Evolutionary conservation across 2,329 filamentous ascomycete genomes (phyloP).

Genomic region (Penicillium glabrum): DNA sequence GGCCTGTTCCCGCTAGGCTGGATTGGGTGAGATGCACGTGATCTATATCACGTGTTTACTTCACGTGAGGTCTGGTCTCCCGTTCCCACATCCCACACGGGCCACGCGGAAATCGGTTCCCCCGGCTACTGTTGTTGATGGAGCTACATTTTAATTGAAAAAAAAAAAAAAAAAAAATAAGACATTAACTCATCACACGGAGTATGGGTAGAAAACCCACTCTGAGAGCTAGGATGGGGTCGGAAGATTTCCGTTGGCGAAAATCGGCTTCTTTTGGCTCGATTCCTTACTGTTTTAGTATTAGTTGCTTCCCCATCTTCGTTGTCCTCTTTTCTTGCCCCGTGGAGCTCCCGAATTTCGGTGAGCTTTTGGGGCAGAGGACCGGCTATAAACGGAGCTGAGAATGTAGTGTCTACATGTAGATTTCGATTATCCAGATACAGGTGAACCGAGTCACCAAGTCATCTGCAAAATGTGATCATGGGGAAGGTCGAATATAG

Average conservation of each 20-base stretch:
- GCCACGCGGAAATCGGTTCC: neutral
- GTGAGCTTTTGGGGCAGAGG: constrained; percentile 24
- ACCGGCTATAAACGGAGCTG: constrained; percentile 13
- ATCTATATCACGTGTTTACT: neutral
- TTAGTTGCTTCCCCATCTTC: neutral
- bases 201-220: neutral
- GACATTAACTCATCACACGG: neutral
- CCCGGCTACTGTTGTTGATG: neutral
- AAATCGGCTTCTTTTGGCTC: neutral
- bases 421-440: neutral
- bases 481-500: neutral
- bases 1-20: neutral
- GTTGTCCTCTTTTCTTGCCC: constrained; percentile 2
- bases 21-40: neutral
- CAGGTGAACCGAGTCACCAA: neutral
- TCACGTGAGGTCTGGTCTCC: neutral
- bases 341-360: constrained; percentile 17
- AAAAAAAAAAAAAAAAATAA: neutral
- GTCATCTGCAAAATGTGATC: neutral
- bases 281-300: constrained; percentile 1
- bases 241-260: constrained; percentile 1
- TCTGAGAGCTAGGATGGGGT: constrained; percentile 6
- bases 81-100: neutral
- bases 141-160: neutral
- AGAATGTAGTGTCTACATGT: neutral